Evolutionary conservation across 495 filamentous ascomycete genomes (phyloP).

Genomic region (Hypoxylon lienhwacheense): DNA sequence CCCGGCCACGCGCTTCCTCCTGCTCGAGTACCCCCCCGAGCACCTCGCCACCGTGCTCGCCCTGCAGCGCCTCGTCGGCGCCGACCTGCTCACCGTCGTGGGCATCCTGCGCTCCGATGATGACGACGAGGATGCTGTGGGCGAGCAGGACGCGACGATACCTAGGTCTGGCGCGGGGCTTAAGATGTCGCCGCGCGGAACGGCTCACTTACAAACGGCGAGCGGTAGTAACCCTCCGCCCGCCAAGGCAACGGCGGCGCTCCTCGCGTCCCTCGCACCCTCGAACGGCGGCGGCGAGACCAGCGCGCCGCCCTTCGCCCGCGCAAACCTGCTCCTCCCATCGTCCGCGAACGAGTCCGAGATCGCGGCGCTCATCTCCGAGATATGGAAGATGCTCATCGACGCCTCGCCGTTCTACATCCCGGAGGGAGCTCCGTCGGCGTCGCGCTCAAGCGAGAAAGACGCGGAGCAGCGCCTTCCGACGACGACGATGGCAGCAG

Average conservation of each 20-base stretch:
- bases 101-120: constrained; percentile 44
- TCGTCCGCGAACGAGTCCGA: constrained; percentile 45
- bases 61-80: constrained; percentile 47
- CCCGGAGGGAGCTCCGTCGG: no score
- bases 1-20: constrained; percentile 45
- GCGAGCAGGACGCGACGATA: no score
- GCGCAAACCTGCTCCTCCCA: constrained; percentile 48
- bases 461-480: no score
- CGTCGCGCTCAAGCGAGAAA: no score
- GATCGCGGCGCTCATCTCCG: constrained; percentile 43
- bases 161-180: constrained; percentile 11
- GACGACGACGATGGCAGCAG: no score
- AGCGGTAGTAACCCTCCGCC: no score
- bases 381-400: constrained; percentile 46
- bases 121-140: no score
- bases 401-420: constrained; percentile 43
- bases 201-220: constrained; percentile 20
- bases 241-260: no score
- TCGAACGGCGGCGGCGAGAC: no score
- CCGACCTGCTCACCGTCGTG: constrained; percentile 47
- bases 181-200: constrained; percentile 6
- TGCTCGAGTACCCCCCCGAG: constrained; percentile 52
- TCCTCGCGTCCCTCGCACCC: no score
- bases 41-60: constrained; percentile 50
- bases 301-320: constrained; percentile 37